These are phyloP conservation scores for Lichtheimia hyalospora DNA, from an alignment of 371 early-diverging fungal genomes.

Conservation along the genomic window DNA sequence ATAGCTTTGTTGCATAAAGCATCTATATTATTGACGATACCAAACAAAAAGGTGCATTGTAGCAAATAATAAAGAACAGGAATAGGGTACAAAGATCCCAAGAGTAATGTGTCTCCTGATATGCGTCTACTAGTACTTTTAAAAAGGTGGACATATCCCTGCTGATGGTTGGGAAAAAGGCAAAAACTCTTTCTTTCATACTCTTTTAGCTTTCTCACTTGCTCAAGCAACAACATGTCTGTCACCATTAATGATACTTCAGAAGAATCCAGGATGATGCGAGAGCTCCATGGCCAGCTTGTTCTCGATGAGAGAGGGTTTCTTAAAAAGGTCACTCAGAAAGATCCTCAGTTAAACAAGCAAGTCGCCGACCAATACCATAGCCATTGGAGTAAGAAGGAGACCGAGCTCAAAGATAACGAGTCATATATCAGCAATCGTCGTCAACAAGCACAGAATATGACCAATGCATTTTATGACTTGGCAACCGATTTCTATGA, in stretches of 20 bases:
- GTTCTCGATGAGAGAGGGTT: slow-evolving; percentile 34
- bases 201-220: too few relatives aligned
- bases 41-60: too few relatives aligned
- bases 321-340: slow-evolving; percentile 44
- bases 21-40: too few relatives aligned
- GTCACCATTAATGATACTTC: slow-evolving; percentile 20
- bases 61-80: too few relatives aligned
- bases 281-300: slow-evolving; percentile 34
- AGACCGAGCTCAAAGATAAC: slow-evolving; percentile 22
- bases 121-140: too few relatives aligned
- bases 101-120: too few relatives aligned
- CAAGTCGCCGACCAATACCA: slow-evolving; percentile 35
- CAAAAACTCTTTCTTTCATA: too few relatives aligned
- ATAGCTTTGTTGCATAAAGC: too few relatives aligned
- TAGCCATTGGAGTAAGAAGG: slow-evolving; percentile 34
- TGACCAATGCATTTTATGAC: slow-evolving; percentile 67
- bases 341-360: slow-evolving; percentile 49
- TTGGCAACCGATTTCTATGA: slow-evolving; percentile 70
- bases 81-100: too few relatives aligned
- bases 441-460: slow-evolving; percentile 50
- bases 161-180: too few relatives aligned
- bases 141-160: too few relatives aligned
- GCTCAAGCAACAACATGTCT: slow-evolving; percentile 17
- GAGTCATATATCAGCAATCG: slow-evolving; percentile 25
- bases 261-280: slow-evolving; percentile 36